Evolutionary conservation across 768 basidiomycete genomes (phyloP).

Genomic region (Amanita pseudoporphyria): DNA sequence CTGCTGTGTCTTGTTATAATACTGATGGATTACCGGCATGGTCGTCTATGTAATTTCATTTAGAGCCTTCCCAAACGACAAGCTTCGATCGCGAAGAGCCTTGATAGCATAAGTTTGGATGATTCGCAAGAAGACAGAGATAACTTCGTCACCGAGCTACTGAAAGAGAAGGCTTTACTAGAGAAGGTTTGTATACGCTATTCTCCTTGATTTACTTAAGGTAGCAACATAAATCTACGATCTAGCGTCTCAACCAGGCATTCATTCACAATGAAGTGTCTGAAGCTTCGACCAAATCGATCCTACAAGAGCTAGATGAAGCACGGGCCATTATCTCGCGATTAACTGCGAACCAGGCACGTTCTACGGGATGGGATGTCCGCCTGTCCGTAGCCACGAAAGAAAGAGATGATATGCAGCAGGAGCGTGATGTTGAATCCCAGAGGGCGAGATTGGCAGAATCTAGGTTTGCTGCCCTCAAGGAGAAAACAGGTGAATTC

Average conservation of each 20-base stretch:
- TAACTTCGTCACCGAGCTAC: slow-evolving; percentile 21
- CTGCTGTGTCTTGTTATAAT: background rate
- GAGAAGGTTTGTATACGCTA: slow-evolving; percentile 39
- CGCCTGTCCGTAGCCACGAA: slow-evolving; percentile 54
- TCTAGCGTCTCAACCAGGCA: slow-evolving; percentile 68
- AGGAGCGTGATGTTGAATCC: slow-evolving; percentile 67
- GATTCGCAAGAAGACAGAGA: slow-evolving; percentile 24
- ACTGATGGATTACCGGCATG: background rate
- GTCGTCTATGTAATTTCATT: slow-evolving; percentile 3
- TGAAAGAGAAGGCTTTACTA: slow-evolving; percentile 50
- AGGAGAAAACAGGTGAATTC: slow-evolving; percentile 54
- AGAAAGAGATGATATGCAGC: slow-evolving; percentile 76
- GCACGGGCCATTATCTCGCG: slow-evolving; percentile 57
- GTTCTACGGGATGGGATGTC: slow-evolving; percentile 62
- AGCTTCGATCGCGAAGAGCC: slow-evolving; percentile 2
- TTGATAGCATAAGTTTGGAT: slow-evolving; percentile 10
- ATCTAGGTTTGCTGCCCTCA: slow-evolving; percentile 48
- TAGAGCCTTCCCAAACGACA: background rate
- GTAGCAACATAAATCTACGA: background rate
- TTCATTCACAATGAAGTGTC: slow-evolving; percentile 74
- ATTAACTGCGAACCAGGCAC: slow-evolving; percentile 58
- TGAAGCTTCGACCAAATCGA: slow-evolving; percentile 67
- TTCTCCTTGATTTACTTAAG: background rate
- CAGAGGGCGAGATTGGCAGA: slow-evolving; percentile 65
- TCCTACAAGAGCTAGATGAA: slow-evolving; percentile 68